phyloP scores from a whole-genome alignment of 352 stramenopile genomes.

The Phytophthora uliginosa region DNA sequence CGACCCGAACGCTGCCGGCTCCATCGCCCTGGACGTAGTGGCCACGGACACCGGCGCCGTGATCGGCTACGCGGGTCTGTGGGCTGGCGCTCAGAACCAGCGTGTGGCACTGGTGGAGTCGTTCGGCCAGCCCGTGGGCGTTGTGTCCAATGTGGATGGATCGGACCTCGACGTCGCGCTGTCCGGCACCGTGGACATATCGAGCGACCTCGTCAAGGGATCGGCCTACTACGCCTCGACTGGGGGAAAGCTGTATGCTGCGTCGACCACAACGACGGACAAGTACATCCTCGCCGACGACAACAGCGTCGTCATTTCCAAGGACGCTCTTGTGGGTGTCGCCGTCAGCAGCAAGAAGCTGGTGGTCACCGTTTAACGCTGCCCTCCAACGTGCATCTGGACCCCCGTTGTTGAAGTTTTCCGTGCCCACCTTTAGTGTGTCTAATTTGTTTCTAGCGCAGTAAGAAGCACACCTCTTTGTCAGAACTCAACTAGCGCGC shows the following conservation, averaged over 20 bases:
- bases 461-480: neutral
- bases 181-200: slow-evolving; percentile 68
- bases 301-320: slow-evolving; percentile 82
- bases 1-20: slow-evolving; percentile 57
- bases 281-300: slow-evolving; percentile 73
- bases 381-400: neutral
- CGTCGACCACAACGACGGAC: slow-evolving; percentile 56
- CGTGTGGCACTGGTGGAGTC: slow-evolving; percentile 81
- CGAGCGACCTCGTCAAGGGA: slow-evolving; percentile 49
- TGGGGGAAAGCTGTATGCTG: slow-evolving; percentile 65
- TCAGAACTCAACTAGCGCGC: slow-evolving; percentile 17
- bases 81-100: slow-evolving; percentile 66
- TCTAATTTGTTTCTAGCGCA: slow-evolving; percentile 11
- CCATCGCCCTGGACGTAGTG: slow-evolving; percentile 70
- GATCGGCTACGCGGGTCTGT: slow-evolving; percentile 67
- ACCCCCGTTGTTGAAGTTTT: slow-evolving; percentile 21
- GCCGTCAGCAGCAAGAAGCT: slow-evolving; percentile 72
- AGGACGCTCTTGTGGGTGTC: slow-evolving; percentile 77
- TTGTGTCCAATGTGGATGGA: slow-evolving; percentile 69
- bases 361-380: slow-evolving; percentile 57
- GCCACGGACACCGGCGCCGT: slow-evolving; percentile 64
- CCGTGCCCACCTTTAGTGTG: neutral
- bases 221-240: slow-evolving; percentile 78
- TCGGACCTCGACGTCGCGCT: slow-evolving; percentile 68
- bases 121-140: slow-evolving; percentile 72